Base-by-base conservation (phyloP, 306 rosid genomes). In the Biancaea sappan region DNA sequence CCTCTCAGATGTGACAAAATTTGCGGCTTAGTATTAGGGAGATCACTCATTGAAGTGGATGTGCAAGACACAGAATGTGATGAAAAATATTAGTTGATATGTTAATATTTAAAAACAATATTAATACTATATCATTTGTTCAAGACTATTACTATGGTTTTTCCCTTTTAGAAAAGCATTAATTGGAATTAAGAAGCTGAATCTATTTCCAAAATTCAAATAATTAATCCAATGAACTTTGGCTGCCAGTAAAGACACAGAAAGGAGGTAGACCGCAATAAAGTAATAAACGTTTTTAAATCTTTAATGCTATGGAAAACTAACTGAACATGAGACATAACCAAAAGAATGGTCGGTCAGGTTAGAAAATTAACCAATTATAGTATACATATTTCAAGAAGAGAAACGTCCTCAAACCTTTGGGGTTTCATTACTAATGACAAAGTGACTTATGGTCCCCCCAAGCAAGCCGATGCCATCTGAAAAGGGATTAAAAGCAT, bases 401-500 rank as follows among this genome's bases (percentile, higher is more conserved):
- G 46, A 40, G 63, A 77, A 81, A 67, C 72, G 74, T 57, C 40
- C 62, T 76, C 67, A 54, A 84, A 94, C 97, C 99, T 90, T 94
- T 35, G 97, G 95, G 65, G 97, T 88, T 43, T 87, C 89, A 73
- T 83, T 81, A 81, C 72, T 71, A 2, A 88, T 86, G 64, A 72
- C 92, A 73, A 90, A 87, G 82, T 86, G 91, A 83, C 83, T 86
- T 81, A 90, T 87, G 86, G 90, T 88, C 76, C 96, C 99, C 72
- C 96, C 97, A 32, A 94, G 97, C 78, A 94, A 83, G 80, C 97
- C 99, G 58, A 88, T 80, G 60, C 99, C 97, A 56, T 94, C 99
- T 94, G 89, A 79, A 84, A 86, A 65, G 78, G 58, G 37, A 62
- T 53, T 9, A 48, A 81, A 53, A 85, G 74, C 32, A 43, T 34